phyloP scores from a whole-genome alignment of 169 alveolate genomes.

The Plasmodium inui region DNA sequence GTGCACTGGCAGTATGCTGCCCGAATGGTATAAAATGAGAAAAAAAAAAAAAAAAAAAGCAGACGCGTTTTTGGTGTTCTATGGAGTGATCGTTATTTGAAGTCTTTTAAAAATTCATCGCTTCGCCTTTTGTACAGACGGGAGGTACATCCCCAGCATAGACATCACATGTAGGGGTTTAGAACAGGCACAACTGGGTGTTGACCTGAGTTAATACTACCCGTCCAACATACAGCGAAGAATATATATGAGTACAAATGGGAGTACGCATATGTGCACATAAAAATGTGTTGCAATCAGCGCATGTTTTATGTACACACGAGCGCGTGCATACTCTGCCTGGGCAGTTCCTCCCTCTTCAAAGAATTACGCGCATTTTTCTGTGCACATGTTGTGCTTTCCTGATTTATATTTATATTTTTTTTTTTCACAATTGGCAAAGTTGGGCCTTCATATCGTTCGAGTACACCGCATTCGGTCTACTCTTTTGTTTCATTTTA shows the following conservation, averaged over 20 bases:
- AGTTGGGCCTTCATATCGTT: background rate
- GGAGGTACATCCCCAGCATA: background rate
- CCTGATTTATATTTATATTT: background rate
- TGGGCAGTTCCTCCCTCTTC: background rate
- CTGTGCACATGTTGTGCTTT: slow-evolving; percentile 9
- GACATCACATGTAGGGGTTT: background rate
- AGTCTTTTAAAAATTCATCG: background rate
- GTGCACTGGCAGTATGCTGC: slow-evolving; percentile 19
- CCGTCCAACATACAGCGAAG: background rate
- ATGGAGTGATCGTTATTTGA: background rate
- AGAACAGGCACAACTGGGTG: background rate
- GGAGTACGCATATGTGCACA: background rate
- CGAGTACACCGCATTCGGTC: background rate
- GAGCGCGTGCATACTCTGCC: background rate
- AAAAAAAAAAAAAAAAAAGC: background rate
- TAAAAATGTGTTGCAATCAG: background rate
- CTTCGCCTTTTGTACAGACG: background rate
- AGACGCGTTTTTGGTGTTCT: background rate
- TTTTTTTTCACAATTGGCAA: background rate
- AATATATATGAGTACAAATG: background rate
- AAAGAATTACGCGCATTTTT: background rate
- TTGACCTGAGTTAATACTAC: background rate
- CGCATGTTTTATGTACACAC: background rate
- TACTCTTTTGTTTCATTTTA: background rate
- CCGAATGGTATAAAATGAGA: background rate